phyloP scores from a whole-genome alignment of 2,329 filamentous ascomycete genomes.

The Fusarium sp. region DNA sequence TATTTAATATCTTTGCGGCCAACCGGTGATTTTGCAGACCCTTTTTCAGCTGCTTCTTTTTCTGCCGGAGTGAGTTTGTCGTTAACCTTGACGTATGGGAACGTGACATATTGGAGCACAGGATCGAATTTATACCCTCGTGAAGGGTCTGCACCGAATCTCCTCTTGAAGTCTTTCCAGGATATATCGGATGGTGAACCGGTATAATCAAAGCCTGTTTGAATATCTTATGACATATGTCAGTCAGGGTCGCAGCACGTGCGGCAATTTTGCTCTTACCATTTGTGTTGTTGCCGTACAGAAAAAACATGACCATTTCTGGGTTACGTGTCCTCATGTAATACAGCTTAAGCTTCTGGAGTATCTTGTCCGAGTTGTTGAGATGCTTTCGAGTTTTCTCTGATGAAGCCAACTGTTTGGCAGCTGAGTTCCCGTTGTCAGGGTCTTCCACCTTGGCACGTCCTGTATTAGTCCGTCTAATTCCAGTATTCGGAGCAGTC shows the following conservation, averaged over 20 bases:
- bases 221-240: neutral
- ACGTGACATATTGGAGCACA: neutral
- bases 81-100: neutral
- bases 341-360: neutral
- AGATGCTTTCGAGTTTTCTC: neutral
- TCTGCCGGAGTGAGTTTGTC: no score
- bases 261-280: neutral
- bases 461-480: no score
- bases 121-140: neutral
- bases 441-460: no score
- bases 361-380: neutral
- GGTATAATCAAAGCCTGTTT: neutral
- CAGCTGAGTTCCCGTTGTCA: no score
- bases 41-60: no score
- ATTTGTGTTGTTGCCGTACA: constrained; percentile 1
- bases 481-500: no score
- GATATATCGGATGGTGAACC: neutral
- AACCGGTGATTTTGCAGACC: no score
- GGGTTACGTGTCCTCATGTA: neutral
- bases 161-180: neutral
- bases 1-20: neutral
- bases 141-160: neutral
- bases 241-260: accelerated
- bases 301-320: neutral
- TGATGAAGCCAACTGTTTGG: no score